phyloP scores from a whole-genome alignment of 352 stramenopile genomes.

The Globisporangium camurandrum region DNA sequence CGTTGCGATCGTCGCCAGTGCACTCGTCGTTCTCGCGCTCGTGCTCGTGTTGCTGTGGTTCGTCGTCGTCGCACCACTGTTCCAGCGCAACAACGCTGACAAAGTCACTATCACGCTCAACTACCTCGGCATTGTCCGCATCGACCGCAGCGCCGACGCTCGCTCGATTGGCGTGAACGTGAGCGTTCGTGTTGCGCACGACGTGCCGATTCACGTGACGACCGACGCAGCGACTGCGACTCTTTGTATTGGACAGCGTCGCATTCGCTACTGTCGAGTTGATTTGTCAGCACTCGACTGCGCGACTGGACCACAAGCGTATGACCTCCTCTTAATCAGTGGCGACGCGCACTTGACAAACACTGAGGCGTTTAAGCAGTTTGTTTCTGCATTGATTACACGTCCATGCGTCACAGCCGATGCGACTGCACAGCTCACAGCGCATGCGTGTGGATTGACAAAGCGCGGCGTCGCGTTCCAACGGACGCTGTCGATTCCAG shows the following conservation, averaged over 20 bases:
- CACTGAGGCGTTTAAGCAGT: conserved; percentile 28
- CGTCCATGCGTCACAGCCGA: conserved; percentile 27
- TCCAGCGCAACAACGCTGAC: conserved; percentile 57
- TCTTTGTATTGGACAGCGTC: conserved; percentile 32
- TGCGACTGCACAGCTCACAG: conserved; percentile 27
- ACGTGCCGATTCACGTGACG: conserved; percentile 25
- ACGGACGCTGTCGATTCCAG: conserved; percentile 31
- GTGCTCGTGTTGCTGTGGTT: conserved; percentile 60
- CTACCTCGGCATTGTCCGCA: conserved; percentile 50
- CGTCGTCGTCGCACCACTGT: conserved; percentile 41
- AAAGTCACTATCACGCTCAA: conserved; percentile 49
- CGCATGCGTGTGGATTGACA: conserved; percentile 35
- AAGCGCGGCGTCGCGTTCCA: conserved; percentile 41
- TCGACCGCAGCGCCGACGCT: conserved; percentile 20
- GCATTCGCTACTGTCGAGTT: conserved; percentile 43
- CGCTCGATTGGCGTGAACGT: conserved; percentile 37
- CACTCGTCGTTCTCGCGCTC: conserved; percentile 32
- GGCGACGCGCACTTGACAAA: conserved; percentile 29
- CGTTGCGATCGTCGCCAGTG: conserved; percentile 23
- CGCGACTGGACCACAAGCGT: conserved; percentile 30
- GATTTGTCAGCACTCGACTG: conserved; percentile 47
- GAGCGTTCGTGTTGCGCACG: conserved; percentile 43
- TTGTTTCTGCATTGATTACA: conserved; percentile 31
- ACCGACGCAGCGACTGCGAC: conserved; percentile 40
- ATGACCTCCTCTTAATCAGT: conserved; percentile 48